Evolutionary conservation across 331 rosid species (phyloP), one percentile per base, ranked within the genome.

Genomic region (Stylosanthes scabra): DNA sequence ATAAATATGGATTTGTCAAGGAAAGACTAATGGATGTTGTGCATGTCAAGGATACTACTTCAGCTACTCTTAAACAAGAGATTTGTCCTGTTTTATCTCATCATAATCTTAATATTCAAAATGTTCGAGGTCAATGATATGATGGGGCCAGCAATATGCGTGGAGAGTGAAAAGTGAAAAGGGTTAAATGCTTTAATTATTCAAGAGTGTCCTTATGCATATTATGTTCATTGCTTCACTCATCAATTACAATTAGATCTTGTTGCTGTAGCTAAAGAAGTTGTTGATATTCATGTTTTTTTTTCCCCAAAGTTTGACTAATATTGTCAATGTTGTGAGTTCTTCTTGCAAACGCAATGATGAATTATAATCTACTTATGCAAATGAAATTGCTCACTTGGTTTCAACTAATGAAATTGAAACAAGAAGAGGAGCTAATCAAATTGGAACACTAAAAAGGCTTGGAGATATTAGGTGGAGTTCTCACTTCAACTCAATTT

Each of bases 171-270:
- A 46, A 46, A 46, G 51, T 46, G 51, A 0, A 46, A 46, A 11
- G 14, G 5, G 51, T 46, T 46, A 11, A 14, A 46, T 2, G 51
- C n/a, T 46, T 46, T 46, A 46, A 46, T 46, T 11, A 46, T 7
- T 46, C 51, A 46, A 46, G 51, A 46, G 10, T 46, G 14, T 11
- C 14, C 14, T 46, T 42, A 63, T 63, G 15, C 37, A 15, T 61
- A 61, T 63, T 63, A 41, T 57, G 10, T 57, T 25, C 39, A 25
- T 57, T 9, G 14, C n/a, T 57, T 57, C 2, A 15, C 40, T 57
- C 62, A 57, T 57, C 62, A 57, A 57, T 57, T 57, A 57, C 40
- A 57, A 25, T 5, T 57, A 9, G 40, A 15, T 57, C 12, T 57
- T 27, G 62, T 57, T 27, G 40, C 27, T 57, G 11, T 9, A 2